Evolutionary conservation across 208 protist genomes (phyloP).

Genomic region (Acanthamoeba culbertsoni): DNA sequence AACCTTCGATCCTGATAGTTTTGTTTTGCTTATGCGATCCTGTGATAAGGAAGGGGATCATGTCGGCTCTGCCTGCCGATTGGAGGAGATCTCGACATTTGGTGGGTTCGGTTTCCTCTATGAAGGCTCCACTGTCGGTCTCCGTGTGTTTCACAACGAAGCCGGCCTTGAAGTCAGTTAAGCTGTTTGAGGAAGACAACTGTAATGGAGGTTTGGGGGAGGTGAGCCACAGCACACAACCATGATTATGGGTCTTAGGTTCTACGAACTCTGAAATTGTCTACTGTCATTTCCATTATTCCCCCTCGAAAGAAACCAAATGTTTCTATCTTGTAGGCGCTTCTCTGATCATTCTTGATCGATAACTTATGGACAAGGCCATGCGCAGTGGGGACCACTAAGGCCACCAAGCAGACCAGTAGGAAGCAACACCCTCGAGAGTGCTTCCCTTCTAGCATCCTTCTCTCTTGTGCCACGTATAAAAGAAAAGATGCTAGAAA

Average conservation of each 20-base stretch:
- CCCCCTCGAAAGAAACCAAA: conserved; percentile 19
- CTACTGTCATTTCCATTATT: neutral
- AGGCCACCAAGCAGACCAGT: neutral
- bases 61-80: neutral
- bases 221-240: neutral
- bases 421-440: neutral
- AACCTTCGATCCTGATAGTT: neutral
- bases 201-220: neutral
- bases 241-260: too few relatives aligned
- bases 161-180: neutral
- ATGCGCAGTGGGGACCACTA: neutral
- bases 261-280: neutral
- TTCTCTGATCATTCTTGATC: neutral
- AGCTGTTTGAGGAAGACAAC: neutral
- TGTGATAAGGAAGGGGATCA: neutral
- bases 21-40: neutral
- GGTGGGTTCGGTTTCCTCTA: neutral
- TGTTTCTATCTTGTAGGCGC: neutral
- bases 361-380: neutral
- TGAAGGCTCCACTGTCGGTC: neutral
- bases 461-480: neutral
- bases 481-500: neutral
- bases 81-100: neutral
- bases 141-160: neutral
- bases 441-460: neutral